Evolutionary conservation across 148 eudicot genomes (phyloP), one percentile per base, ranked within the genome.

Genomic region (Dysphania ambrosioides): DNA sequence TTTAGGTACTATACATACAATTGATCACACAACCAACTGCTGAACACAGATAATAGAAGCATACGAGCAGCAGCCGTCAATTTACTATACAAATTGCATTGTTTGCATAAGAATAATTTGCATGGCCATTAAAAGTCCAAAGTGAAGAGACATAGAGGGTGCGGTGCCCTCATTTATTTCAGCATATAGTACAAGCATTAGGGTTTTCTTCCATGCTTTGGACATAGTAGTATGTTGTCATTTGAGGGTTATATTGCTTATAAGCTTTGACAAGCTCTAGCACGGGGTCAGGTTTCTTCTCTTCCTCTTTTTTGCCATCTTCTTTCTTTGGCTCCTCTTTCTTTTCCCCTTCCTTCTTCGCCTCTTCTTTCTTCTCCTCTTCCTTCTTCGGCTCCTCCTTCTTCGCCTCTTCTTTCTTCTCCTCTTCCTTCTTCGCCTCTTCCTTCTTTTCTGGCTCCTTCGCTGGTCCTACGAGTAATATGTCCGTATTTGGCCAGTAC

Each of bases 161-260:
- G 21, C 2, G 66, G 31, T 56, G 21, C 2, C 19, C 4, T 11
- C 0, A 3, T 32, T 15, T 6, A 10, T 31, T 18, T 83, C 79
- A 90, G 47, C 82, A 85, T 29, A 91, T 87, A n/a, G 79, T 71
- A 69, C 97, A 91, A 63, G 93, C 89, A 72, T 87, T 91, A 0
- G 97, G 97, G 69, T 91, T 89, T 77, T 91, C 97, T 77, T 91
- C 97, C 71, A 88, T 79, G 83, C 97, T 87, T 55, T 85, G 85
- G 60, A 73, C 85, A 81, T 85, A 71, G 73, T 88, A 81, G 34
- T 80, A 60, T 6, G 85, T 47, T 10, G 85, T 72, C 75, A 76
- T 76, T 49, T 83, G 85, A 76, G 82, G 82, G 75, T 83, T 83
- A 40, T 82, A 84, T 41, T 86, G 86, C 72, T 70, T 84, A 57